Base-by-base conservation (phyloP, 2,329 filamentous ascomycete genomes). In the Sclerotinia glacialis region DNA sequence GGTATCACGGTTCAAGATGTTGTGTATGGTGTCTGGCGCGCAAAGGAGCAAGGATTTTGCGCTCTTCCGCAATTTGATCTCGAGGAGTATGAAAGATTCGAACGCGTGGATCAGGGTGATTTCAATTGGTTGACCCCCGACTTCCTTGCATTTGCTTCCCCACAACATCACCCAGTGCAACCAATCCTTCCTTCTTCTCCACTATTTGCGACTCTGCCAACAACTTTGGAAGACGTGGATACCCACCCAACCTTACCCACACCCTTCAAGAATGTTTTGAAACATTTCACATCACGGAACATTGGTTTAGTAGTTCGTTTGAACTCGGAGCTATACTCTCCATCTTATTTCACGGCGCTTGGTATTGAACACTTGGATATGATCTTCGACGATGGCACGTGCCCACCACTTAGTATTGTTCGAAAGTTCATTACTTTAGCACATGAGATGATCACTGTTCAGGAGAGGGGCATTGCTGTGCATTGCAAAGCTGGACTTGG, bases 371-470 rank as follows among this genome's bases (percentile, higher is more conserved):
- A 99, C 77, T 83, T 98, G 50, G 95, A 99, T 80, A 99, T 99
- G 95, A 98, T 99, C 75, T 99, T 99, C 76, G 95, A 98, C 75
- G 95, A 99, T 74, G 95, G 95, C 71, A 99, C 95, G 5, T 99
- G 95, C 78, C 95, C 95, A 28, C 88, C 92, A 2, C 82, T 99
- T 63, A 86, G 86, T 23, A 89, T 93, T n/a, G 95, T 99, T 37
- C 88, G 92, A 72, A 93, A 93, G 77, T 99, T 99, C 77, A 94
- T 99, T 78, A 92, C 92, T 72, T 84, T 99, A 67, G 93, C 95
- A 1, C 95, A 98, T 76, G 91, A 96, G 76, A 97, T 90, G 79
- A 99, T 99, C 75, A 93, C 89, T 0, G 84, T 93, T 61, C 91
- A 90, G 80, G 92, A 93, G 79, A 93, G 93, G 83, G 91, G 89